Evolutionary conservation across 2,329 filamentous ascomycete species (phyloP), one percentile per base, ranked within the genome.

Genomic region (Byssothecium circinans): DNA sequence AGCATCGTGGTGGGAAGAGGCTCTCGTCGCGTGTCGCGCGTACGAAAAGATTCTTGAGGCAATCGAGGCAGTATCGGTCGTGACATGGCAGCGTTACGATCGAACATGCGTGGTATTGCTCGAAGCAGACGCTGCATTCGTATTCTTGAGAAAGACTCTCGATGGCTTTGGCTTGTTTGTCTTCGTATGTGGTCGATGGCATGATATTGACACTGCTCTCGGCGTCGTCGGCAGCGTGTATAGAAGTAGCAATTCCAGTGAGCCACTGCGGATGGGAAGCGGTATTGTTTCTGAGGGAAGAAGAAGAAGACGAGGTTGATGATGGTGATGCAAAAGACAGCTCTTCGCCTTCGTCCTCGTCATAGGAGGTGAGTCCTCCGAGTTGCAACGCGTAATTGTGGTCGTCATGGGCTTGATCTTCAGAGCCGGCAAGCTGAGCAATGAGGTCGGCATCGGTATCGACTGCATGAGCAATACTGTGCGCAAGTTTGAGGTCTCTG

Each of bases 401-500:
- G 37, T 47, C 22, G 12, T 63, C 58, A 14, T 55, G 22, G 8
- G 19, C 15, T 8, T 40, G 8, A 6, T 40, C 37, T 6, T 27
- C 19, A 8, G 35, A n/a, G 6, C 19, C 17, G n/a, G 5, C 35
- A 8, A 37, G 8, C 0, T 61, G 49, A 0, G 11, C 52, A 22
- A 67, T 62, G 8, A 34, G 11, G 2, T 15, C n/a, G 3, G 33
- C 52, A 43, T 66, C 61, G 2, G 56, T 20, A 32, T 65, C 18
- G 1, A 65, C 60, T 17, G 62, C 62, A 38, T 22, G 17, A 2
- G 35, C 62, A 17, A 65, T 58, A 20, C 62, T 65, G 2, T 52
- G 55, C 22, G 60, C 60, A 3, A 64, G 41, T 19, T 58, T 54
- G 4, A 38, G 41, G 20, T 67, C 62, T 0, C 23, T 30, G 15